A percentile compares a stretch with the other conserved stretches of the same genome.
Evolutionary conservation across 441 rosid genomes (phyloP).

Genomic region (Erodium moschatum): DNA sequence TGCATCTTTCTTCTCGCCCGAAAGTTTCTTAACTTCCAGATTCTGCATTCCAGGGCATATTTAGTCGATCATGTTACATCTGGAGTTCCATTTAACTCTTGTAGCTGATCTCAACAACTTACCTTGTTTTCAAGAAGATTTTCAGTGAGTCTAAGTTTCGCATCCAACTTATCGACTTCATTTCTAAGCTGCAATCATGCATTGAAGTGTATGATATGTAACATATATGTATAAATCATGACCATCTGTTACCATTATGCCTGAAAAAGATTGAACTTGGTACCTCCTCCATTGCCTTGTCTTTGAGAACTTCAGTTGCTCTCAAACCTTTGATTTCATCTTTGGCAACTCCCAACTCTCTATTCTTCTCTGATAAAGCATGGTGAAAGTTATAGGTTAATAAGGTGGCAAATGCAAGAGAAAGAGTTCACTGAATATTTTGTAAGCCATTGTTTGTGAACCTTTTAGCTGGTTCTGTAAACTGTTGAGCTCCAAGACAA

Average conservation of each 20-base stretch:
- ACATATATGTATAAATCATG: no score
- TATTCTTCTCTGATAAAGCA: conserved; percentile 46
- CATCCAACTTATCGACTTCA: conserved; percentile 44
- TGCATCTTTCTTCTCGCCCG: conserved; percentile 64
- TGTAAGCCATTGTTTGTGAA: conserved; percentile 1
- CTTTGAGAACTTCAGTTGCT: conserved; percentile 52
- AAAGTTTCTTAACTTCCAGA: conserved; percentile 59
- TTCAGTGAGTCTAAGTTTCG: conserved; percentile 39
- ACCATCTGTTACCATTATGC: no score
- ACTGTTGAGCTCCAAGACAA: conserved; percentile 49
- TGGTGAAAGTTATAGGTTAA: no score
- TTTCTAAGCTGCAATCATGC: conserved; percentile 38
- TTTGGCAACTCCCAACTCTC: conserved; percentile 43
- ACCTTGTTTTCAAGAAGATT: conserved; percentile 62
- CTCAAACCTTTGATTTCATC: conserved; percentile 58
- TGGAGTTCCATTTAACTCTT: no score
- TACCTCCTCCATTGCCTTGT: conserved; percentile 68
- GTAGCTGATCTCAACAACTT: no score
- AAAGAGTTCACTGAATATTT: no score
- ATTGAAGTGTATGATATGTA: no score
- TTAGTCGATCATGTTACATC: neutral
- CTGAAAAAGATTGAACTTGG: neutral
- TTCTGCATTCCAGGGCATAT: conserved; percentile 32
- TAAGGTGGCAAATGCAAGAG: no score
- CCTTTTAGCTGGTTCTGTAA: conserved; percentile 72